These are phyloP conservation scores for Lachancea waltii DNA, from an alignment of 805 yeast genomes.

Conservation along the genomic window DNA sequence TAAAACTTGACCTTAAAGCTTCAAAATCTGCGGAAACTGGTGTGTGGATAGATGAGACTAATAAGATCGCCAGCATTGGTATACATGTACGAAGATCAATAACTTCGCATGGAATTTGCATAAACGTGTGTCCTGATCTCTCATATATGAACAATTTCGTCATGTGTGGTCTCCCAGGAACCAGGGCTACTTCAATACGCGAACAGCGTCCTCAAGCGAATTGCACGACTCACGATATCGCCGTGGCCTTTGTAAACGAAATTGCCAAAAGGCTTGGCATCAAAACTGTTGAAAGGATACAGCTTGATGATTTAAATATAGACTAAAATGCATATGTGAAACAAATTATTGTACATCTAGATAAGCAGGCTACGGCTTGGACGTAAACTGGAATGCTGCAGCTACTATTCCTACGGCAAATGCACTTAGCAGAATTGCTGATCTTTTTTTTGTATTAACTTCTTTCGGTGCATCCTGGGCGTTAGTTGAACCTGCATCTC, in stretches of 20 bases:
- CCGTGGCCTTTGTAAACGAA: slow-evolving; percentile 39
- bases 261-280: slow-evolving; percentile 38
- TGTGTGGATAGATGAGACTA: slow-evolving; percentile 61
- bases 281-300: slow-evolving; percentile 33
- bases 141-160: slow-evolving; percentile 61
- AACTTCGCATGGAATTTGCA: slow-evolving; percentile 84
- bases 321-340: neutral
- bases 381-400: slow-evolving; percentile 11
- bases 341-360: no score
- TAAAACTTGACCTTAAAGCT: slow-evolving; percentile 18
- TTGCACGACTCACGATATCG: slow-evolving; percentile 34
- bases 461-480: neutral
- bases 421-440: slow-evolving; percentile 9
- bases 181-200: slow-evolving; percentile 48
- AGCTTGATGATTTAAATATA: slow-evolving; percentile 29
- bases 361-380: slow-evolving; percentile 3
- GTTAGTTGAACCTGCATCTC: slow-evolving; percentile 1
- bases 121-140: slow-evolving; percentile 71
- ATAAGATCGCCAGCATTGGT: slow-evolving; percentile 84
- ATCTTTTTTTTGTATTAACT: slow-evolving; percentile 2
- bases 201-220: slow-evolving; percentile 25
- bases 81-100: slow-evolving; percentile 77
- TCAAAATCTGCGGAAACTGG: slow-evolving; percentile 70
- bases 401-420: slow-evolving; percentile 12
- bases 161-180: slow-evolving; percentile 79